phyloP scores from a whole-genome alignment of 2,329 filamentous ascomycete species.

The Colletotrichum agaves region DNA sequence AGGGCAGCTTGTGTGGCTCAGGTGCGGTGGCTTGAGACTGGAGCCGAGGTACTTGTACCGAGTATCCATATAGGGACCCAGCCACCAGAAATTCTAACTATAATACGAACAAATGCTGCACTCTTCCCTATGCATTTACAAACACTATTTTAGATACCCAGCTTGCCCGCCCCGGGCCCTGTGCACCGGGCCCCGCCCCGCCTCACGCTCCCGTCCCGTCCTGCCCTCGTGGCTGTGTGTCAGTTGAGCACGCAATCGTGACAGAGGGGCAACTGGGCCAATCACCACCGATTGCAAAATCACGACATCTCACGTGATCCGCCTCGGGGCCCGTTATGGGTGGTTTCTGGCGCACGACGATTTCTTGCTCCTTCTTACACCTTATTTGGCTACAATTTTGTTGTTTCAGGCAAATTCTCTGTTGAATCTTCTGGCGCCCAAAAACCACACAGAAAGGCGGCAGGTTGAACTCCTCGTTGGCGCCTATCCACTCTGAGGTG shows the following conservation, averaged over 20 bases:
- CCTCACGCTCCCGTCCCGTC: background rate
- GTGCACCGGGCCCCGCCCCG: too few relatives aligned
- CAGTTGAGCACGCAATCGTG: conserved; percentile 35
- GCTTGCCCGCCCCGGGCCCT: too few relatives aligned
- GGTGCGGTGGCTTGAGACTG: background rate
- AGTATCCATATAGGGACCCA: too few relatives aligned
- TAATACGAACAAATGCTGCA: too few relatives aligned
- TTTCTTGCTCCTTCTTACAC: conserved; percentile 32
- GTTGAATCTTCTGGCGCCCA: conserved; percentile 30
- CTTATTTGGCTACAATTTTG: conserved; percentile 10
- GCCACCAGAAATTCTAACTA: too few relatives aligned
- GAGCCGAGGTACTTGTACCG: too few relatives aligned
- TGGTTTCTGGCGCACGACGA: conserved; percentile 32
- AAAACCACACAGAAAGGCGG: conserved; percentile 12
- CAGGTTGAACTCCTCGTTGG: conserved; percentile 34
- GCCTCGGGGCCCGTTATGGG: conserved; percentile 7
- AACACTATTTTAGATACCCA: too few relatives aligned
- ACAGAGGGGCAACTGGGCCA: conserved; percentile 16
- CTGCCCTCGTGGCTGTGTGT: conserved; percentile 3
- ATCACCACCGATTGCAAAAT: conserved; percentile 35
- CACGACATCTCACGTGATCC: conserved; percentile 40
- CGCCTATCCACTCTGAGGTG: conserved; percentile 16
- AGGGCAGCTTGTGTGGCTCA: conserved; percentile 14
- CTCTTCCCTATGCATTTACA: too few relatives aligned
- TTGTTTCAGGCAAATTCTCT: conserved; percentile 15